phyloP scores from a whole-genome alignment of 108 stramenopile species.

The Pseudonitzschia delicatissima region DNA sequence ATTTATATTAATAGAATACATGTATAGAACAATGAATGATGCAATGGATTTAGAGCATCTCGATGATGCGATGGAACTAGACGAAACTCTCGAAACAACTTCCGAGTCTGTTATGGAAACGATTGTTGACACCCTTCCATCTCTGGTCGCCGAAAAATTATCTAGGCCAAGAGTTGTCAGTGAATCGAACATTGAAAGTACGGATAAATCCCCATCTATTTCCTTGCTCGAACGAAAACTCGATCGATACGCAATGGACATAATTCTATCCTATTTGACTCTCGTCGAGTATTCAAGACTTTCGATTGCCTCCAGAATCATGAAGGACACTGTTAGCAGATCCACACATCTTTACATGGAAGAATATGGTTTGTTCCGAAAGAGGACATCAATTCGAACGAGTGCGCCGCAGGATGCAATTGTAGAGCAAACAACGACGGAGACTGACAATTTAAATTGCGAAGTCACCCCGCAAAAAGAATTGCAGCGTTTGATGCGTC shows the following conservation, averaged over 20 bases:
- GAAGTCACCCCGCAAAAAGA: background rate
- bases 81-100: too few species aligned
- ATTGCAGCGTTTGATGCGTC: slow-evolving; percentile 3
- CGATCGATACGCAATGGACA: background rate
- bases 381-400: background rate
- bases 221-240: background rate
- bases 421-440: too few species aligned
- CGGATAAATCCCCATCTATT: too few species aligned
- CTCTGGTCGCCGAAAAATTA: too few species aligned
- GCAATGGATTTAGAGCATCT: background rate
- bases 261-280: background rate
- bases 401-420: background rate
- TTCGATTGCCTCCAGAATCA: background rate
- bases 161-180: too few species aligned
- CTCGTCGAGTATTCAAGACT: slow-evolving; percentile 6
- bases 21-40: too few species aligned
- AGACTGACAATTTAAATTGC: background rate
- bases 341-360: slow-evolving; percentile 11
- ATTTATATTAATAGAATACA: too few species aligned
- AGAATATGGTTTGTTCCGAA: background rate
- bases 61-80: background rate
- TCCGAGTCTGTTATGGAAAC: too few species aligned
- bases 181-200: too few species aligned
- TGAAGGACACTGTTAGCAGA: background rate
- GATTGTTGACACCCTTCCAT: too few species aligned